Evolutionary conservation across 179 eudicot genomes (phyloP).

Genomic region (Corrigiola litoralis): DNA sequence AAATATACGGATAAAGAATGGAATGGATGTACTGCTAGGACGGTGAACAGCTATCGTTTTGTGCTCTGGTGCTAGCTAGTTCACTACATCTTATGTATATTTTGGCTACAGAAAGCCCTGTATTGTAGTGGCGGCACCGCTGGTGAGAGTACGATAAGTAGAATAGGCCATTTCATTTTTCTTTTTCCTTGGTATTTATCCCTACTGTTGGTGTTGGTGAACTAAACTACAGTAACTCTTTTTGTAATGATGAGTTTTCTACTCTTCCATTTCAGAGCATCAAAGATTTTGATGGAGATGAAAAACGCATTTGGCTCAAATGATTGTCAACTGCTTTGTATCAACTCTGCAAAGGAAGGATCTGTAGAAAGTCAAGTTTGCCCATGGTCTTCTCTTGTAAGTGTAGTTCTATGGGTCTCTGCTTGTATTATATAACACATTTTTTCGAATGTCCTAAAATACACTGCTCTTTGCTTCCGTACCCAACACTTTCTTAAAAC

Average conservation of each 20-base stretch:
- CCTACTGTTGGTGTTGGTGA: not conserved
- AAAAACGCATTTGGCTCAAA: conserved; percentile 77
- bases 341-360: conserved; percentile 62
- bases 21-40: too few species aligned
- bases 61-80: not conserved
- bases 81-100: not conserved
- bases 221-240: not conserved
- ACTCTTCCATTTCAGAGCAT: conserved; percentile 51
- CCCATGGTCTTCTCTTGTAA: conserved; percentile 75
- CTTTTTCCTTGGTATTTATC: not conserved
- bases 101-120: not conserved
- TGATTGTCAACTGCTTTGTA: conserved; percentile 73
- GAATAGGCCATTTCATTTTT: not conserved
- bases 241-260: conserved; percentile 11
- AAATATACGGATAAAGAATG: not conserved
- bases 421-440: not conserved
- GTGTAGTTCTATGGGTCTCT: conserved; percentile 15
- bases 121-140: not conserved
- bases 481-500: too few species aligned
- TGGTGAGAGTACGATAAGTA: not conserved
- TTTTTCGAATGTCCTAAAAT: too few species aligned
- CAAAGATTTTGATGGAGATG: conserved; percentile 65
- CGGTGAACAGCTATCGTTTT: too few species aligned
- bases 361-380: conserved; percentile 44
- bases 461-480: too few species aligned